These are phyloP conservation scores for Atalantia buxifolia DNA, from an alignment of 345 rosid genomes.

Conservation along the genomic window DNA sequence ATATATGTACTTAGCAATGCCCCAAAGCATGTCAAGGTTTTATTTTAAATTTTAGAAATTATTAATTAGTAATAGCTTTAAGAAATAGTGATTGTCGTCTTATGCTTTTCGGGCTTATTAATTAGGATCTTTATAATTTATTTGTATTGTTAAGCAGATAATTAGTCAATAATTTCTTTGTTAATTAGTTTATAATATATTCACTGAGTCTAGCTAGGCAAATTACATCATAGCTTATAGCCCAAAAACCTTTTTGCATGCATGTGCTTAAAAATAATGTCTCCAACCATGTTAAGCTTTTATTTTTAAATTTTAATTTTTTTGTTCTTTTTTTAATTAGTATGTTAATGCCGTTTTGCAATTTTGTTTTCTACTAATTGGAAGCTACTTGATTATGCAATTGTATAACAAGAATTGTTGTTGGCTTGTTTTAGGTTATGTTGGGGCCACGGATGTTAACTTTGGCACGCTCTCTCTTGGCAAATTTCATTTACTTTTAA, in stretches of 20 bases:
- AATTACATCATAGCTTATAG: not conserved
- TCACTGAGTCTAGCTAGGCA: not conserved
- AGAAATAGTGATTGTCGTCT: conserved; percentile 8
- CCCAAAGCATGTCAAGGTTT: not conserved
- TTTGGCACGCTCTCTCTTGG: not conserved
- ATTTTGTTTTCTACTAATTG: not conserved
- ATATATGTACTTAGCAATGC: not conserved
- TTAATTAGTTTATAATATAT: not conserved
- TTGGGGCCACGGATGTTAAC: not conserved
- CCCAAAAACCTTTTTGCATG: not conserved
- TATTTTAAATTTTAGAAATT: conserved; percentile 1
- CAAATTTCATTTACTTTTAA: not conserved
- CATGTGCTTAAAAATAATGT: not conserved
- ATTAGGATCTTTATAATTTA: not conserved
- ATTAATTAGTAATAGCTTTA: conserved; percentile 6
- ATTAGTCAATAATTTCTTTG: conserved; percentile 25
- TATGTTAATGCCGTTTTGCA: not conserved
- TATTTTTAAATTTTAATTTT: too few species aligned
- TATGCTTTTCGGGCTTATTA: not conserved
- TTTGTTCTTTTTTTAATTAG: not conserved
- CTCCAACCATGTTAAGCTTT: not conserved
- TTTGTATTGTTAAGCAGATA: not conserved
- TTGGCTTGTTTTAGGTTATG: not conserved
- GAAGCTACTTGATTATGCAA: not conserved
- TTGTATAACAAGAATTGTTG: not conserved